Evolutionary conservation across 768 basidiomycete genomes (phyloP), one percentile per base, ranked within the genome.

Genomic region (Auriscalpium vulgare): DNA sequence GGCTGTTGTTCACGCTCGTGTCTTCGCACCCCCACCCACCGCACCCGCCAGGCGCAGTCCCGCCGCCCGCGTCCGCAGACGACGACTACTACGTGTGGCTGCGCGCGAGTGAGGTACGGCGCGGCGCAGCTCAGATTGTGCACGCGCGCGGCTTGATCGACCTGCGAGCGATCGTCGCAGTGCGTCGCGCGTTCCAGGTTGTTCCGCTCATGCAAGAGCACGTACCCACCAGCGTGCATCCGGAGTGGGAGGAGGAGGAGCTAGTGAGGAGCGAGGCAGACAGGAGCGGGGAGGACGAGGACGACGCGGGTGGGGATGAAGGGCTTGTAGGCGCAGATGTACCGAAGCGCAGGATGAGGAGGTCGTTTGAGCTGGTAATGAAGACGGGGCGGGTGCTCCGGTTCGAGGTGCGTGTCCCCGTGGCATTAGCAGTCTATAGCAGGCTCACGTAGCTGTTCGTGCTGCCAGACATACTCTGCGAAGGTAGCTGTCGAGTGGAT

Each of bases 401-500:
- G 16, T 90, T 91, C 53, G 92, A 97, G 80, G 93, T 92, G 61
- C 58, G 78, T 61, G 9, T 34, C 9, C 53, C 55, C 8, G 35
- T 38, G 10, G 16, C 34, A 37, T 13, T 29, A 29, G n/a, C 23
- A 29, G 2, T 29, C 10, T 37, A 14, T 11, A 16, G 37, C 37
- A 43, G 23, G 47, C 21, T 48, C 40, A n/a, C 6, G 19, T 16
- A 13, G 29, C 29, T 29, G 29, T 29, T 29, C 29, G 29, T 29
- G 29, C 10, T 59, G n/a, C 8, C 46, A 94, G 90, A 76, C 84
- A 38, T 74, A 86, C 73, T 84, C 84, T 21, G 73, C 80, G 54
- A 72, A 67, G 36, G 75, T 85, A 47, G 88, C 89, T 0, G 66
- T 84, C 50, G 93, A 97, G 65, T 97, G 95, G 95, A 83, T 97